Evolutionary conservation across 768 basidiomycete species (phyloP).

Genomic region (Boletus vinaceobasis): DNA sequence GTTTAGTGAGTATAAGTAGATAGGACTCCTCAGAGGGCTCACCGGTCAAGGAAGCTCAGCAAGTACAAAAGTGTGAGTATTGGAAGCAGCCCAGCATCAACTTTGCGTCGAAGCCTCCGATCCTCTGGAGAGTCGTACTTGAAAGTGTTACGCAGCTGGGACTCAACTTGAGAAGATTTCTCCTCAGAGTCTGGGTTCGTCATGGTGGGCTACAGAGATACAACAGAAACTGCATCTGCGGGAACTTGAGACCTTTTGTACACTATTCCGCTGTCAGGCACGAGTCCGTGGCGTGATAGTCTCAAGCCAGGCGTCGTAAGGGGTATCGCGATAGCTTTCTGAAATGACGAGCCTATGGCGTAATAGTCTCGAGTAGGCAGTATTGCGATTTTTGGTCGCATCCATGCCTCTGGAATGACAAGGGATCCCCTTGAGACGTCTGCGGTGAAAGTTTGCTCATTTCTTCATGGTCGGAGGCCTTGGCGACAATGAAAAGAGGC

Average conservation of each 20-base stretch:
- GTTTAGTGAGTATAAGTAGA: not conserved
- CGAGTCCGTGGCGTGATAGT: conserved; percentile 1
- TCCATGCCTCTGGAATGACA: no score
- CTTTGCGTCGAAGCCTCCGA: conserved; percentile 29
- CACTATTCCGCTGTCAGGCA: not conserved
- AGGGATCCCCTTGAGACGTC: no score
- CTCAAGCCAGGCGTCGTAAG: no score
- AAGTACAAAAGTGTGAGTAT: conserved; percentile 40
- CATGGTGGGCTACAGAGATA: conserved; percentile 3
- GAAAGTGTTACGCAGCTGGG: not conserved
- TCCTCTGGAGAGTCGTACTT: conserved; percentile 15
- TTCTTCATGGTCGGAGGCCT: not conserved
- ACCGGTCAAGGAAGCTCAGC: conserved; percentile 42
- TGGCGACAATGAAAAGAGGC: not conserved
- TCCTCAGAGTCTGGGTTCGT: conserved; percentile 1
- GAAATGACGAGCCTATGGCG: no score
- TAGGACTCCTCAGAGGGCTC: not conserved
- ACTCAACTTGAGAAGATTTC: conserved; percentile 8
- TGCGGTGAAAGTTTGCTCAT: no score
- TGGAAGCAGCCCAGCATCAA: conserved; percentile 38
- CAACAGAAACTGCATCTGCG: not conserved
- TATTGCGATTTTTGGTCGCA: no score
- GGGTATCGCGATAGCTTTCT: no score
- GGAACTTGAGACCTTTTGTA: not conserved
- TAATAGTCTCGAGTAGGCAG: no score